Conservation (phyloP, 441 rosid species). For the Lepidium campestre region DNA sequence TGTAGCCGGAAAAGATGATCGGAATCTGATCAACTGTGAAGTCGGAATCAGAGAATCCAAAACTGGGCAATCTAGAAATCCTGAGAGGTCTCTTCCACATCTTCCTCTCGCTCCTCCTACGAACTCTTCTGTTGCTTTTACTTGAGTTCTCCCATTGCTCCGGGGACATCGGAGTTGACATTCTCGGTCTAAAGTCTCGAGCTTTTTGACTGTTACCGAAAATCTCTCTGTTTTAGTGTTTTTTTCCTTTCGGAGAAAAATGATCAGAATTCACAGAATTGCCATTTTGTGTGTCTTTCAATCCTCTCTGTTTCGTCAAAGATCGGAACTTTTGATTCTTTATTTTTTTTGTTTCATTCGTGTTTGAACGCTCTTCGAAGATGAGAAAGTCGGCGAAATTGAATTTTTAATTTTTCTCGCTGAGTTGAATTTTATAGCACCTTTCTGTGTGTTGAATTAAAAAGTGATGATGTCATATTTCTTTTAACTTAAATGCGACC, state of each 20-base stretch:
- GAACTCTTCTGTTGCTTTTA: constrained; percentile 26
- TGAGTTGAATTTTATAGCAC: constrained; percentile 6
- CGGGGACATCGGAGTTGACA: constrained; percentile 29
- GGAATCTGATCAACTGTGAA: constrained; percentile 21
- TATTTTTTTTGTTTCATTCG: background rate
- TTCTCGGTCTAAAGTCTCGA: constrained; percentile 13
- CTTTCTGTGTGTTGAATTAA: background rate
- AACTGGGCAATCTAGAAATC: constrained; percentile 39
- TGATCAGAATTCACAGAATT: background rate
- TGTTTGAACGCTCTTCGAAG: constrained; percentile 25
- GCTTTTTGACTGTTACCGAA: constrained; percentile 15
- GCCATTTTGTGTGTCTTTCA: background rate
- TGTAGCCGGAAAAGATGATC: constrained; percentile 31
- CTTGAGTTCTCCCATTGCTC: constrained; percentile 29
- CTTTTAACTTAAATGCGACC: background rate
- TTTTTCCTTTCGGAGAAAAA: background rate
- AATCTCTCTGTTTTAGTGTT: constrained; percentile 21
- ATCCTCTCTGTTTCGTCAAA: constrained; percentile 6
- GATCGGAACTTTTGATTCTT: background rate
- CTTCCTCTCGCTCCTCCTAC: constrained; percentile 37
- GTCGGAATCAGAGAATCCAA: constrained; percentile 29
- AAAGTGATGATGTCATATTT: background rate
- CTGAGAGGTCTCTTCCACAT: constrained; percentile 43
- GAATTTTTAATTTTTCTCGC: background rate
- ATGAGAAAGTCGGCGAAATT: constrained; percentile 18